A percentile compares a stretch with the other conserved stretches of the same genome.
These are phyloP conservation scores for Botrytis hyacinthi DNA, from an alignment of 2,329 filamentous ascomycete species.

Conservation along the genomic window DNA sequence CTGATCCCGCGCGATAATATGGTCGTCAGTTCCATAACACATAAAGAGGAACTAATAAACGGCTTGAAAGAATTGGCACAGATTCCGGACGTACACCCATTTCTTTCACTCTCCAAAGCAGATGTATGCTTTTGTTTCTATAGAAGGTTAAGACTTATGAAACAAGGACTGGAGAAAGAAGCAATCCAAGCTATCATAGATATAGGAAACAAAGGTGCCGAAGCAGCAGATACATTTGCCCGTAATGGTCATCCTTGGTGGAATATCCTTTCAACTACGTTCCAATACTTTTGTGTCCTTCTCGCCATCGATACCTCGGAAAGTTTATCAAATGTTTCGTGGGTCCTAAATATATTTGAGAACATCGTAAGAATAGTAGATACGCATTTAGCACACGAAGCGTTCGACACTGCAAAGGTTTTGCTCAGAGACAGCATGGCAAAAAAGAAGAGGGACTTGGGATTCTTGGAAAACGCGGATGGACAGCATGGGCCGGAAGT, in stretches of 20 bases:
- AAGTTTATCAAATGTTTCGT: slow-evolving; percentile 27
- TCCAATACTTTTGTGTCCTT: slow-evolving; percentile 31
- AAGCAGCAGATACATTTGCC: slow-evolving; percentile 25
- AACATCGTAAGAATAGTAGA: slow-evolving; percentile 24
- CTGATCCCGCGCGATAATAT: slow-evolving; percentile 23
- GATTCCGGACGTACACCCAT: slow-evolving; percentile 6
- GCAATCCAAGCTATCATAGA: not conserved
- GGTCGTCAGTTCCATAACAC: not conserved
- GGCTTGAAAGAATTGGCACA: slow-evolving; percentile 17
- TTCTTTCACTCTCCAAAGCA: slow-evolving; percentile 26
- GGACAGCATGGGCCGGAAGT: slow-evolving; percentile 14
- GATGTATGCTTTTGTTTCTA: slow-evolving; percentile 32
- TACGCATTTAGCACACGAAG: slow-evolving; percentile 28
- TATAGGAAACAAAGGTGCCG: slow-evolving; percentile 22
- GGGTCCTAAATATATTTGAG: slow-evolving; percentile 28
- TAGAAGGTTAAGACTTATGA: slow-evolving; percentile 23
- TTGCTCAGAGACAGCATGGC: slow-evolving; percentile 29
- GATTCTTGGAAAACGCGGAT: slow-evolving; percentile 24
- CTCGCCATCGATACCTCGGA: slow-evolving; percentile 27
- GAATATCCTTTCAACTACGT: slow-evolving; percentile 29
- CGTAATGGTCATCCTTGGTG: slow-evolving; percentile 29
- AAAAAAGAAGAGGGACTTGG: slow-evolving; percentile 27
- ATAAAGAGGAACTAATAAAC: not conserved
- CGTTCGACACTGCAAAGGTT: slow-evolving; percentile 26
- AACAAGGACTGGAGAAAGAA: slow-evolving; percentile 15